Evolutionary conservation across 148 eudicot genomes (phyloP), one percentile per base, ranked within the genome.

Genomic region (Vaccinium myrtillus): DNA sequence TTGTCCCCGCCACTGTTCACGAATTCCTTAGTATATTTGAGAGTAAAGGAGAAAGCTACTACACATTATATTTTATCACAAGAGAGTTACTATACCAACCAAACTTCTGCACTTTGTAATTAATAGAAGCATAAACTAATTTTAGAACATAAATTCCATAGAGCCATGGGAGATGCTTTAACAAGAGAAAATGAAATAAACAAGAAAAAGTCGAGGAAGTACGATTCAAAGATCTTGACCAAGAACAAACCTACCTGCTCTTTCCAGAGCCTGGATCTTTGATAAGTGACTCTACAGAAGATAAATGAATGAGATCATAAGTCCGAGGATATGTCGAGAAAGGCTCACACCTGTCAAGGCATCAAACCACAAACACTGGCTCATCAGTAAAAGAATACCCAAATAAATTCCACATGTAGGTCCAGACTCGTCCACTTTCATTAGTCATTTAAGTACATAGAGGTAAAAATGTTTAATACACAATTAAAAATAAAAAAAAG

Each of bases 251-350:
- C 69, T 88, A 97, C 99, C 98, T 95, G 88, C 77, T 89, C 87
- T 92, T 93, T 85, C 95, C 99, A 51, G 98, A 90, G 83, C 46
- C 80, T 13, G 92, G 89, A 87, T 92, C 95, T 87, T 92, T 95
- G 56, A 92, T 85, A 30, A 97, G 95, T 30, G 98, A 92, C 86
- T 92, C 99, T 13, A 97, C 88, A 78, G 94, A 87, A 88, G 89
- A 89, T 53, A 92, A 93, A 81, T 97, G 98, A 69, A 97, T 93
- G 30, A 97, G 89, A 90, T 97, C 99, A 75, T 95, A 97, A 10
- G 96, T 94, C 85, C 99, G 96, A 85, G 99, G 99, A 91, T 97
- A 97, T 54, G 98, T 95, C n/a, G 99, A 97, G 93, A 97, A 97
- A 82, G 99, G 99, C 86, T 97, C 98, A 63, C 99, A 97, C 99